Evolutionary conservation across 805 yeast species (phyloP).

Genomic region (Saturnispora saitoi): DNA sequence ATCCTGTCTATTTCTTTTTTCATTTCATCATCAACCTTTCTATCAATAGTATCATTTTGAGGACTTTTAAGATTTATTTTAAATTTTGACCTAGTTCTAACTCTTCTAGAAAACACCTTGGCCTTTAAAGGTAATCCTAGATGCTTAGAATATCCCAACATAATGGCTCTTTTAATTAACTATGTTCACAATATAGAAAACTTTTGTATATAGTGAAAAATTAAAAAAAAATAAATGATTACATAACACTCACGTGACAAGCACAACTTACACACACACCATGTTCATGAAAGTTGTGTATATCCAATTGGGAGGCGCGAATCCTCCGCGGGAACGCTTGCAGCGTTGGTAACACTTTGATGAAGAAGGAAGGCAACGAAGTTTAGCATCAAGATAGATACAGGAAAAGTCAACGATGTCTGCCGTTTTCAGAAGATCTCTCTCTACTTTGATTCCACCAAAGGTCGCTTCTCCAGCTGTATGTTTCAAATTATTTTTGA

Average conservation of each 20-base stretch:
- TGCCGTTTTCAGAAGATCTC: conserved; percentile 81
- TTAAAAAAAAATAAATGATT: not conserved
- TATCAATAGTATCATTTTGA: not conserved
- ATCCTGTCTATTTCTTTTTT: not conserved
- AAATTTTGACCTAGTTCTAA: conserved; percentile 7
- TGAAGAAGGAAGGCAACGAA: not conserved
- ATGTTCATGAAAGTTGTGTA: not conserved
- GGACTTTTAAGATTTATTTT: not conserved
- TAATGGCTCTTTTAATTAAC: not conserved
- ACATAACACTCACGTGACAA: conserved; percentile 1
- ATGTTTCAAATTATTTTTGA: conserved; percentile 28
- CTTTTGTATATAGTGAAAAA: not conserved
- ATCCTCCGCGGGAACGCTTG: not conserved
- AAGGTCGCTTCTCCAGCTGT: conserved; percentile 94
- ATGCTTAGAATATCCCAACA: not conserved
- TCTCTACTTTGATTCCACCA: conserved; percentile 96
- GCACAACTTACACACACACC: not conserved
- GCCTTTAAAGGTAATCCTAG: not conserved
- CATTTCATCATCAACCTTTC: not conserved
- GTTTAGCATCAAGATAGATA: not conserved
- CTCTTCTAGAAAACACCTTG: conserved; percentile 1
- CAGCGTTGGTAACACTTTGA: conserved; percentile 1
- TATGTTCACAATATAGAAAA: not conserved
- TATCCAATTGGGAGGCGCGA: conserved; percentile 8
- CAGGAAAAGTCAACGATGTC: conserved; percentile 43